phyloP scores from a whole-genome alignment of 306 rosid genomes.

The Lagenaria siceraria region DNA sequence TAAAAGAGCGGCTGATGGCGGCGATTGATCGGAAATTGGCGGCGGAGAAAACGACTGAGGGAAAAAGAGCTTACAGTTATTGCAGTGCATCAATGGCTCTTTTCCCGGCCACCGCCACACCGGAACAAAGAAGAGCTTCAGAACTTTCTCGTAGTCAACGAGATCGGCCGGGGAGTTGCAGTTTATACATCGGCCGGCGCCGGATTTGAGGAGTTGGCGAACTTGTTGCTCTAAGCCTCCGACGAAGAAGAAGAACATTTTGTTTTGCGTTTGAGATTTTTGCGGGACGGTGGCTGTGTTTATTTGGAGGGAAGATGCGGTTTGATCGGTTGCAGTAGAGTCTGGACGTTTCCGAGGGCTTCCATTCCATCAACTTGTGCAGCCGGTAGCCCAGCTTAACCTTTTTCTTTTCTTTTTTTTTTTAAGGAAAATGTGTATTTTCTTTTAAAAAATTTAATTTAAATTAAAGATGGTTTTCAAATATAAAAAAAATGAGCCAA shows the following conservation, averaged over 20 bases:
- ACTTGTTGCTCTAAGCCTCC: constrained; percentile 74
- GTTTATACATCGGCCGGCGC: constrained; percentile 50
- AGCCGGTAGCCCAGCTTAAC: neutral
- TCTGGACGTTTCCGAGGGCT: neutral
- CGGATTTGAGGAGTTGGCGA: constrained; percentile 50
- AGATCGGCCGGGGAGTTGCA: constrained; percentile 53
- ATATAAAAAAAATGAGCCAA: no score
- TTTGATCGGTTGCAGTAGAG: neutral
- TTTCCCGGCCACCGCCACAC: constrained; percentile 85
- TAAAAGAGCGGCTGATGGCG: constrained; percentile 1
- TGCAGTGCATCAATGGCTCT: constrained; percentile 42
- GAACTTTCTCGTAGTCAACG: constrained; percentile 69
- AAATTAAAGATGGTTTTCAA: no score
- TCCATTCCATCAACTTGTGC: neutral
- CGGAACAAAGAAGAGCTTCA: constrained; percentile 74
- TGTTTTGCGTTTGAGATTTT: neutral
- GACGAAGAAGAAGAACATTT: constrained; percentile 70
- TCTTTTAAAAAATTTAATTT: no score
- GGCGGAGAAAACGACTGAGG: constrained; percentile 43
- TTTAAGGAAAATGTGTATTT: no score
- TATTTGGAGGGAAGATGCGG: neutral
- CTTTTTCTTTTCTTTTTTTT: no score
- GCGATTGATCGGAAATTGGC: constrained; percentile 13
- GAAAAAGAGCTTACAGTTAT: constrained; percentile 48
- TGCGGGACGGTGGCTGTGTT: neutral